Base-by-base conservation (phyloP, 225 moss, liverwort and hornwort genomes). In the Polytrichum commune region DNA sequence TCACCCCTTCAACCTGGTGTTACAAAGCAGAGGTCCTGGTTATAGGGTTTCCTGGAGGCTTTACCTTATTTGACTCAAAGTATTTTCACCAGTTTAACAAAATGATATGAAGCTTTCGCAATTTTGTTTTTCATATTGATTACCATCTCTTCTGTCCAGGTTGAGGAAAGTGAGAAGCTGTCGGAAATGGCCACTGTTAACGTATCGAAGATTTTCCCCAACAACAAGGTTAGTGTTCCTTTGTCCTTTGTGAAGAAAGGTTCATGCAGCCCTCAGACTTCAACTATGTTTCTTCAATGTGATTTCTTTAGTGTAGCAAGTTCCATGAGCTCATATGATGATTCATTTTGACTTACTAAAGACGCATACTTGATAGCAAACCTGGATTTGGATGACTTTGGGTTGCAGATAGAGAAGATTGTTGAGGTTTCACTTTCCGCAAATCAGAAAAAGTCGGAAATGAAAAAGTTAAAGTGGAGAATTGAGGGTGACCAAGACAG, bases 401-500 rank as follows among this genome's bases (percentile, higher is more conserved):
- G 32, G 27, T 25, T 75, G 79, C 88, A 96, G 96, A 88, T 97
- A 38, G 81, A 77, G 19, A 69, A 78, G 46, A 73, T 94, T 29
- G 75, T 74, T 65, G 96, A 97, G 80, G 70, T 92, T 26, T 86
- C 89, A 32, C 96, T 97, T 3, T 89, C 89, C 62, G 96, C 81
- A 46, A 97, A 94, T 62, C 92, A 86, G 79, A 77, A 82, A 72
- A 97, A 91, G 70, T 85, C 92, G 1, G 60, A 76, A 8, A 73
- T 84, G 79, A 83, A 75, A 79, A 89, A 86, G 54, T 70, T 97
- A 53, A 57, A 84, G 68, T 97, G 97, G 97, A 92, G 62, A 25
- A 54, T 92, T 29, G 89, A 88, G 80, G 81, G 72, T 23, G 69
- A 68, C 26, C 63, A 38, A 66, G 79, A 22, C 20, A 67, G 27